Conservation (phyloP, 345 rosid species). For the Eucalyptus dawsonii region DNA sequence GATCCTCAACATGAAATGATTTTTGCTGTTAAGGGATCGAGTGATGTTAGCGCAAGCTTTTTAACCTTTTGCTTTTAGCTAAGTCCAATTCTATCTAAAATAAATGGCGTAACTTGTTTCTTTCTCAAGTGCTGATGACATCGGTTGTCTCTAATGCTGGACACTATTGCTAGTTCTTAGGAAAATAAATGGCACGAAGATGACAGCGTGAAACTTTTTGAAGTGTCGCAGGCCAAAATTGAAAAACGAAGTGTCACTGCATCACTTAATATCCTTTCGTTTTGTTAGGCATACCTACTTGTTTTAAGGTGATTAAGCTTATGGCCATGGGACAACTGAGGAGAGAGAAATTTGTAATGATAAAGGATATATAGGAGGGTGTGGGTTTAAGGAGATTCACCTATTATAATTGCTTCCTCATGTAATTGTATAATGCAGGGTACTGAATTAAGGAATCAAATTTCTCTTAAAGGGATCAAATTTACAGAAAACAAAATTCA, state of each 20-base stretch:
- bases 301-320: background rate
- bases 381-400: background rate
- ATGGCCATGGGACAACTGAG: background rate
- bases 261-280: background rate
- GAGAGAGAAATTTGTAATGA: background rate
- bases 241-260: background rate
- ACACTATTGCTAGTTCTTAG: background rate
- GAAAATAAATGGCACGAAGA: background rate
- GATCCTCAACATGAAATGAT: background rate
- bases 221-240: fast-evolving
- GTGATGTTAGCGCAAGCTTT: background rate
- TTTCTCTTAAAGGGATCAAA: background rate
- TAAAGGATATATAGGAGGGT: background rate
- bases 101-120: fast-evolving
- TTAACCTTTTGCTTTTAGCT: background rate
- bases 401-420: background rate
- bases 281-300: background rate
- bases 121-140: background rate
- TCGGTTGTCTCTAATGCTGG: background rate
- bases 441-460: background rate
- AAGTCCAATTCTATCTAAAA: background rate
- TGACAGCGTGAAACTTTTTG: background rate
- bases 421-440: background rate
- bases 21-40: background rate
- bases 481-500: background rate